Conservation (phyloP, 371 early-diverging fungal genomes). For the Sporodiniella umbellata region DNA sequence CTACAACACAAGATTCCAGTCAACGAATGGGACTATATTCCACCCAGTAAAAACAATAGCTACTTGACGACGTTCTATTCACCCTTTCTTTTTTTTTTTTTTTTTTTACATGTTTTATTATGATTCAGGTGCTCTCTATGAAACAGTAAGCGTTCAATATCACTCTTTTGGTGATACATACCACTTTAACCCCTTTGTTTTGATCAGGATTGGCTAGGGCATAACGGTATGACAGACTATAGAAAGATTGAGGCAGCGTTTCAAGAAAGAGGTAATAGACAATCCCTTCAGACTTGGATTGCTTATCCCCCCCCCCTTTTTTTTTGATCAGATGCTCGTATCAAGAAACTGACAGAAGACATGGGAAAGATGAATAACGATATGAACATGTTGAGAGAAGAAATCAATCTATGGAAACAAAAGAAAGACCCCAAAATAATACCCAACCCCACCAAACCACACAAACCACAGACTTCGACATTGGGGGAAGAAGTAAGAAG, state of each 20-base stretch:
- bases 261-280: constrained; percentile 57
- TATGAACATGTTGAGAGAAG: constrained; percentile 49
- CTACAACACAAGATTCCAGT: constrained; percentile 73
- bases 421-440: constrained; percentile 9
- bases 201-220: constrained; percentile 46
- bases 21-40: constrained; percentile 85
- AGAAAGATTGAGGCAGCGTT: constrained; percentile 55
- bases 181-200: background rate
- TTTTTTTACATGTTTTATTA: too few species aligned
- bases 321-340: constrained; percentile 53
- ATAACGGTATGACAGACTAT: constrained; percentile 51
- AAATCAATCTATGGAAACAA: constrained; percentile 52
- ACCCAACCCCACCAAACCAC: background rate
- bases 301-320: too few species aligned
- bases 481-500: background rate
- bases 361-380: constrained; percentile 48
- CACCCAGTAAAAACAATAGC: constrained; percentile 58
- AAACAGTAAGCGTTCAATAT: constrained; percentile 49
- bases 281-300: too few species aligned
- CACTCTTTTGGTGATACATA: background rate
- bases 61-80: too few species aligned
- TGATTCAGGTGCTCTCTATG: constrained; percentile 65
- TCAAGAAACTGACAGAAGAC: constrained; percentile 55
- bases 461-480: background rate
- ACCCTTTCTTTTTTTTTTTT: background rate